phyloP scores from a whole-genome alignment of 1,284 basidiomycete species.

The Trametes hirsuta region DNA sequence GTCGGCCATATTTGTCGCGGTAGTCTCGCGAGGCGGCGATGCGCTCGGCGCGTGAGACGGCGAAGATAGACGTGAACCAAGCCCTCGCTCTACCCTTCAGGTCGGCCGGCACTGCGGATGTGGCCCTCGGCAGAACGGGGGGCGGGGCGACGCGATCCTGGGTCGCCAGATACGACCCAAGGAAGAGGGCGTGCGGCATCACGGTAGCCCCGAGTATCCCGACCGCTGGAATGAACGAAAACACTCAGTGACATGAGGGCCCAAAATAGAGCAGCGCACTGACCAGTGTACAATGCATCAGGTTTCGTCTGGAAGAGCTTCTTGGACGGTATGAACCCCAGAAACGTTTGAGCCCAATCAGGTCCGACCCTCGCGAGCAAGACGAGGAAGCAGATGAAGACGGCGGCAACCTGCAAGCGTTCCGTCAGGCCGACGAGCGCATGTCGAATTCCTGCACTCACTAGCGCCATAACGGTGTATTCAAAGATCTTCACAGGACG shows the following conservation, averaged over 20 bases:
- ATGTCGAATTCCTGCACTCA: constrained; percentile 37
- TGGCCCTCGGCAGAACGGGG: constrained; percentile 25
- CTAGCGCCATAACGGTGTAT: constrained; percentile 60
- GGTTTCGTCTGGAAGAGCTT: constrained; percentile 50
- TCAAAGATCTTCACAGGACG: constrained; percentile 78
- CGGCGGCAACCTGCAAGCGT: constrained; percentile 64
- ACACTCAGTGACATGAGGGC: constrained; percentile 54
- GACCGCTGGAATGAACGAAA: constrained; percentile 67
- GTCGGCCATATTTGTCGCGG: constrained; percentile 38
- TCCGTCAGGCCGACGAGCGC: neutral
- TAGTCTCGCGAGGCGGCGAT: constrained; percentile 30
- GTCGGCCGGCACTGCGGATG: constrained; percentile 9
- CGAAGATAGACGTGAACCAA: constrained; percentile 30
- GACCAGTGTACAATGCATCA: constrained; percentile 79
- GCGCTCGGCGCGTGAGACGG: constrained; percentile 31
- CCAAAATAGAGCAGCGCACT: constrained; percentile 15
- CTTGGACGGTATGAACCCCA: constrained; percentile 82
- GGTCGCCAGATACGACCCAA: constrained; percentile 85
- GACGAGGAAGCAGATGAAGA: constrained; percentile 79
- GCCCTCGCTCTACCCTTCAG: constrained; percentile 7
- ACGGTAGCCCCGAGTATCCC: constrained; percentile 86
- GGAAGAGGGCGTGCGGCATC: constrained; percentile 90
- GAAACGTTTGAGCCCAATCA: constrained; percentile 76
- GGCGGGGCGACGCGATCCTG: constrained; percentile 41
- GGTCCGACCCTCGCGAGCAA: constrained; percentile 76